These are phyloP conservation scores for Picea engelmannii DNA, from an alignment of 83 land plant species.

Conservation along the genomic window DNA sequence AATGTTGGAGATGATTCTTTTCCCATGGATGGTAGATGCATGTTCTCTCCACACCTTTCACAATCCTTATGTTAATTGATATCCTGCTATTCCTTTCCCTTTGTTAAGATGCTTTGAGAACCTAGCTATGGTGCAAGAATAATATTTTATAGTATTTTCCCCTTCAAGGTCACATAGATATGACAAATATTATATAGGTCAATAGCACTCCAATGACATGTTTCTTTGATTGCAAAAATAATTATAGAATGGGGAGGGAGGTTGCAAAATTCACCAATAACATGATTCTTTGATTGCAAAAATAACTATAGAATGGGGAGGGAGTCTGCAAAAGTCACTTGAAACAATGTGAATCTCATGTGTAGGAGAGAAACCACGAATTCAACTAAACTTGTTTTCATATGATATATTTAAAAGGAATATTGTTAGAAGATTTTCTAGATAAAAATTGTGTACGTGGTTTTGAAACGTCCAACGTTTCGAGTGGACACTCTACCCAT, in stretches of 20 bases:
- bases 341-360: background rate
- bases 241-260: background rate
- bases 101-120: background rate
- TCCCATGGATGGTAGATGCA: background rate
- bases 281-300: background rate
- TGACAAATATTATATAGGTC: background rate
- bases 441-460: no score
- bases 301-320: background rate
- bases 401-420: background rate
- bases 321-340: background rate
- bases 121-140: background rate
- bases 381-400: background rate
- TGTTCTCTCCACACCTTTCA: background rate
- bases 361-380: background rate
- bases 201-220: no score
- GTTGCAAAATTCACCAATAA: background rate
- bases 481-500: no score
- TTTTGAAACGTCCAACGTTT: no score
- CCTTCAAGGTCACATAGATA: background rate
- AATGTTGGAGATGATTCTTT: background rate
- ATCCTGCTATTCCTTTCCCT: background rate
- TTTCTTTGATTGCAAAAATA: background rate
- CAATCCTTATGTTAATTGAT: background rate
- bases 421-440: no score
- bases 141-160: background rate